Conservation (phyloP, 2,329 filamentous ascomycete species). For the Rutstroemia sp. region DNA sequence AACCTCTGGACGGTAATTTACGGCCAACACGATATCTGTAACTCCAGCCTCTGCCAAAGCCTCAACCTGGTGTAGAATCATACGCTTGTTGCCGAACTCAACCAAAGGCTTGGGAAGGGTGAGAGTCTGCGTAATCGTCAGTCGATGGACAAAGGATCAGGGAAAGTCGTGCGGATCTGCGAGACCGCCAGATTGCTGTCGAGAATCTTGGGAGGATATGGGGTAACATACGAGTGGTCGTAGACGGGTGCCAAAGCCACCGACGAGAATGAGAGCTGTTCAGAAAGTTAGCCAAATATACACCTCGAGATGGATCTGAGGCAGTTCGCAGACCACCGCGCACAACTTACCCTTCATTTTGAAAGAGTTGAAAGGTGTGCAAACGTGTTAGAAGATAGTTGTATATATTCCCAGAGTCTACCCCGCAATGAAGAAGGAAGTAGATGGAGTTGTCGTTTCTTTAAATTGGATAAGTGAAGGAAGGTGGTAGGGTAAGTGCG, state of each 20-base stretch:
- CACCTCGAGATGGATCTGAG: background rate
- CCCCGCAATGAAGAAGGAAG: constrained; percentile 15
- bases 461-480: background rate
- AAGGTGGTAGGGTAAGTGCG: background rate
- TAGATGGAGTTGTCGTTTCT: background rate
- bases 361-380: constrained; percentile 5
- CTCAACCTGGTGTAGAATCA: constrained; percentile 98
- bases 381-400: constrained; percentile 10
- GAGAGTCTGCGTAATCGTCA: constrained; percentile 58
- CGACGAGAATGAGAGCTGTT: constrained; percentile 93
- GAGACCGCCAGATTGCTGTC: constrained; percentile 4
- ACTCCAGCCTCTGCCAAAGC: constrained; percentile 88
- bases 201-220: constrained; percentile 13
- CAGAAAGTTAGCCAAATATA: constrained; percentile 17
- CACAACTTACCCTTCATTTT: constrained; percentile 29
- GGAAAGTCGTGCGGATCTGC: constrained; percentile 11
- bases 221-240: constrained; percentile 72
- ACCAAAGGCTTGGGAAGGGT: constrained; percentile 96
- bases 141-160: constrained; percentile 17
- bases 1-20: constrained; percentile 97
- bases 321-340: background rate
- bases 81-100: constrained; percentile 97
- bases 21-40: constrained; percentile 93
- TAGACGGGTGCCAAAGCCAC: constrained; percentile 96
- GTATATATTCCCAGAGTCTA: background rate